Evolutionary conservation across 768 basidiomycete genomes (phyloP), one percentile per base, ranked within the genome.

Genomic region (Chalciporus sphaerocephalus): DNA sequence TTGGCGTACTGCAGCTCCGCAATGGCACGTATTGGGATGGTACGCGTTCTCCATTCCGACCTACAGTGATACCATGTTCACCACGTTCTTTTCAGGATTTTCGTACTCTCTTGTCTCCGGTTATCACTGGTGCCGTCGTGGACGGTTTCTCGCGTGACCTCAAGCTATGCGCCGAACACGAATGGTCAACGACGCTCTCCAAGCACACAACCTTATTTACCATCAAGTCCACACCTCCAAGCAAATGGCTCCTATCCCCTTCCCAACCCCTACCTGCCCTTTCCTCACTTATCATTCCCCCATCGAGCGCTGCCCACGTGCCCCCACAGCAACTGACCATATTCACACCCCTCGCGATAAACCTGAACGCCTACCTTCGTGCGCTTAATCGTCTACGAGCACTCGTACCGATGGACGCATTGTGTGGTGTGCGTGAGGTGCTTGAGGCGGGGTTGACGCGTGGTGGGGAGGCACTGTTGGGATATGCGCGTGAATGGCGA

Each of bases 1-100:
- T 77, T 98, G 36, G 87, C 88, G 11, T 97, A 98, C 66, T 96
- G 94, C 61, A 83, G 92, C 7, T 81, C 83, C 15, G 92, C 93
- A 1, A 96, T 96, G 58, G 76, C 90, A 0, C 81, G 93, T n/a
- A 78, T 95, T 13, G 95, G 95, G 0, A 75, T 95, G 56, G 94
- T 65, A 33, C 8, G 65, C 53, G 36, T 21, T 33, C 15, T 18
- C 15, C 36, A n/a, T 41, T 22, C 20, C 16, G 22, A 25, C 24
- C 12, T 17, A 5, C 13, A 2, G 32, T 13, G 13, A 24, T 24
- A 18, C 17, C 48, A 35, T 22, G 9, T 38, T 15, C 24, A 43
- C 21, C 22, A 16, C 35, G 24, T 18, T 38, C 53, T 18, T 20
- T 20, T 5, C 24, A 65, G 64, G 64, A 96, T 61, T 98, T 99